These are phyloP conservation scores for Bipolaris zeicola DNA, from an alignment of 2,329 filamentous ascomycete species.

Conservation along the genomic window DNA sequence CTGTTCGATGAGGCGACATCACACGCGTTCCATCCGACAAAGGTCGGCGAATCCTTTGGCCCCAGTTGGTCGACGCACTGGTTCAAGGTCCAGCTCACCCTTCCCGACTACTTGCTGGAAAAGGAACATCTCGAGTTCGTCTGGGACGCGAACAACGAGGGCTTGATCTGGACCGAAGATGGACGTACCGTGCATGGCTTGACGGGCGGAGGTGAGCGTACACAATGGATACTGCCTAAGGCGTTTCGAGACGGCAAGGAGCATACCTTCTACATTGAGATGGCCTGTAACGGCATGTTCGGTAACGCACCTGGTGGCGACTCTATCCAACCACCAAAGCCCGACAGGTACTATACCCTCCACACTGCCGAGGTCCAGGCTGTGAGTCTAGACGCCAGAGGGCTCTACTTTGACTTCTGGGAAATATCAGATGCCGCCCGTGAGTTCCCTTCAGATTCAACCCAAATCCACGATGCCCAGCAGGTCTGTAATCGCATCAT, in stretches of 20 bases:
- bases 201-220: slow-evolving; percentile 84
- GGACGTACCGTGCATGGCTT: slow-evolving; percentile 91
- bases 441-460: slow-evolving; percentile 86
- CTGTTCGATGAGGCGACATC: slow-evolving; percentile 81
- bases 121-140: slow-evolving; percentile 91
- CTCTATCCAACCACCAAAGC: slow-evolving; percentile 83
- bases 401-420: slow-evolving; percentile 91
- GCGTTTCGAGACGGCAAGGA: slow-evolving; percentile 82
- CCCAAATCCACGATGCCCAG: slow-evolving; percentile 86
- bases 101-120: slow-evolving; percentile 73
- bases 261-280: slow-evolving; percentile 93
- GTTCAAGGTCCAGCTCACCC: slow-evolving; percentile 83
- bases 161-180: slow-evolving; percentile 88
- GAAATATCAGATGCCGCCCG: slow-evolving; percentile 90
- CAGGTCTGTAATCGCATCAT: slow-evolving; percentile 87
- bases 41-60: slow-evolving; percentile 80
- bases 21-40: slow-evolving; percentile 76
- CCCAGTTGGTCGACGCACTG: slow-evolving; percentile 98
- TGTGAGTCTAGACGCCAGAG: slow-evolving; percentile 82
- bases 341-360: slow-evolving; percentile 81
- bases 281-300: slow-evolving; percentile 99
- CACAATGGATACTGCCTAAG: slow-evolving; percentile 88
- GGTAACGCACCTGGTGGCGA: slow-evolving; percentile 86
- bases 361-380: slow-evolving; percentile 83
- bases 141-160: slow-evolving; percentile 95